Conservation (phyloP, 495 filamentous ascomycete genomes). For the Mycothermus thermophilus region DNA sequence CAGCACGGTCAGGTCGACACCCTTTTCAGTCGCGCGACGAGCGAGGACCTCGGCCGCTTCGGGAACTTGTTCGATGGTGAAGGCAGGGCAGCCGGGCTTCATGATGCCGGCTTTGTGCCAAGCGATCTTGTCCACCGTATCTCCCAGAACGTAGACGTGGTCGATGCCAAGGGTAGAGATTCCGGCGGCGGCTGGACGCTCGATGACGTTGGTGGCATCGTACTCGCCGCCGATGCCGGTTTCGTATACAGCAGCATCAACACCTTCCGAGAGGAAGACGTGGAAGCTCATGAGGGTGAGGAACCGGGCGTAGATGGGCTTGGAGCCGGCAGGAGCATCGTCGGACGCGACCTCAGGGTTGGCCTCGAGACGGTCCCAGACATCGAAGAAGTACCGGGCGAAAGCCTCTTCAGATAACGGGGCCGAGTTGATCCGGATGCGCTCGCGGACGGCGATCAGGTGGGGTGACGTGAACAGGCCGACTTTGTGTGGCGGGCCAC, state of each 20-base stretch:
- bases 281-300: slow-evolving; percentile 85
- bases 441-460: slow-evolving; percentile 73
- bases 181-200: slow-evolving; percentile 53
- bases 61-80: slow-evolving; percentile 57
- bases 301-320: slow-evolving; percentile 84
- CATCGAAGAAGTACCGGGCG: slow-evolving; percentile 74
- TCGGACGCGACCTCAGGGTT: slow-evolving; percentile 15
- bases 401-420: slow-evolving; percentile 67
- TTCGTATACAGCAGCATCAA: slow-evolving; percentile 77
- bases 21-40: slow-evolving; percentile 55
- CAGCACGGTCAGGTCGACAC: slow-evolving; percentile 46
- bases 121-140: slow-evolving; percentile 79
- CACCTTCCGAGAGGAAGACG: slow-evolving; percentile 64
- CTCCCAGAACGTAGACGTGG: slow-evolving; percentile 64
- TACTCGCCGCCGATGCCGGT: slow-evolving; percentile 89
- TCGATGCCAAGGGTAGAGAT: slow-evolving; percentile 87
- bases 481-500: slow-evolving; percentile 37
- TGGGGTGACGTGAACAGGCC: slow-evolving; percentile 86
- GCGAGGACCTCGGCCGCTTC: slow-evolving; percentile 54
- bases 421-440: slow-evolving; percentile 66
- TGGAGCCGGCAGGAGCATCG: slow-evolving; percentile 25
- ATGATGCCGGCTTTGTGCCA: slow-evolving; percentile 97
- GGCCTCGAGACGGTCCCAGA: slow-evolving; percentile 63
- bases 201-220: slow-evolving; percentile 85
- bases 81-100: slow-evolving; percentile 55